Evolutionary conservation across 306 rosid species (phyloP).

Genomic region (Vigna angularis): DNA sequence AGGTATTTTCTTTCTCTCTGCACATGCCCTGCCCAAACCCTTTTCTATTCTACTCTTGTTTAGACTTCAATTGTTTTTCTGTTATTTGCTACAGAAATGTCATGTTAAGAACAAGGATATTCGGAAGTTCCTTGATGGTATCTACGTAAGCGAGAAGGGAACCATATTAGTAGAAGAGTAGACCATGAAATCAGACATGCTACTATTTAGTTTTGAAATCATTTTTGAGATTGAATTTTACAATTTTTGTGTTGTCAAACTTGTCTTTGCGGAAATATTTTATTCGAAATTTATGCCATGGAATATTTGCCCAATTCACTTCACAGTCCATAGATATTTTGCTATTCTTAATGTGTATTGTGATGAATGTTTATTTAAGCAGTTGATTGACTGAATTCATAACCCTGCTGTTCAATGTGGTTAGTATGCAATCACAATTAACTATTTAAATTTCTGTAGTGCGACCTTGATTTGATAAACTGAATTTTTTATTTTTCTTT

Average conservation of each 20-base stretch:
- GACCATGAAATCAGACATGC: conserved; percentile 26
- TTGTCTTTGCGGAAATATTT: conserved; percentile 1
- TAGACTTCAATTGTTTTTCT: not conserved
- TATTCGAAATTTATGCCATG: not conserved
- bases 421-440: not conserved
- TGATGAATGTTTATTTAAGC: not conserved
- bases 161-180: conserved; percentile 56
- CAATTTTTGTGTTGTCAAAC: conserved; percentile 43
- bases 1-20: conserved; percentile 44
- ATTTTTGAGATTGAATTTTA: conserved; percentile 22
- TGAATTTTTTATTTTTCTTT: not conserved
- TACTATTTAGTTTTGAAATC: conserved; percentile 26
- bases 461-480: not conserved
- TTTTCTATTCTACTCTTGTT: not conserved
- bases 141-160: conserved; percentile 85
- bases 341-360: too few relatives aligned
- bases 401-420: not conserved
- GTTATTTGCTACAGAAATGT: conserved; percentile 67
- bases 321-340: too few relatives aligned
- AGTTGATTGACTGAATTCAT: too few relatives aligned
- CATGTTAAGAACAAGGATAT: conserved; percentile 89
- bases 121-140: conserved; percentile 87
- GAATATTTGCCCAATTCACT: not conserved
- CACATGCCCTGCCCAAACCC: not conserved
- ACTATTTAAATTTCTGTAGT: too few relatives aligned